Conservation (phyloP, 2,329 filamentous ascomycete species). For the Corniculantispora saksenae region DNA sequence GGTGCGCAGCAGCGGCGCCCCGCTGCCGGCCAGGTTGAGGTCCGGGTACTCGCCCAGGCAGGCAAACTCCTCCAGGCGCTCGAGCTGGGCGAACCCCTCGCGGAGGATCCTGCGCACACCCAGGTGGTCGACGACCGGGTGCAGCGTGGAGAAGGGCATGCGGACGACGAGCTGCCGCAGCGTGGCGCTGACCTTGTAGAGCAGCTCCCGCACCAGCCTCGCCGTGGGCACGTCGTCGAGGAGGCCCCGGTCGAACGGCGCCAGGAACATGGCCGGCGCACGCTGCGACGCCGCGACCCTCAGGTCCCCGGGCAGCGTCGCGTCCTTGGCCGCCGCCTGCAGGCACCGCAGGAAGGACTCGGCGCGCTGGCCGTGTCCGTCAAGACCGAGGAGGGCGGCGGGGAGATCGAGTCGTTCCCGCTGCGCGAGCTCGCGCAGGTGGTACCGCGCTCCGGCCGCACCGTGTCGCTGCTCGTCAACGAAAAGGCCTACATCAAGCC, state of each 20-base stretch:
- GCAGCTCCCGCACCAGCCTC: slow-evolving; percentile 42
- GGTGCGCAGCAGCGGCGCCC: background rate
- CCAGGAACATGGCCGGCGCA: slow-evolving; percentile 44
- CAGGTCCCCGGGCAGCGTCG: slow-evolving; percentile 22
- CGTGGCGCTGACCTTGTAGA: slow-evolving; percentile 40
- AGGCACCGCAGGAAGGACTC: background rate
- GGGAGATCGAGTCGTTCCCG: slow-evolving; percentile 39
- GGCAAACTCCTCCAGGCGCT: slow-evolving; percentile 48
- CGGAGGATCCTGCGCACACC: slow-evolving; percentile 41
- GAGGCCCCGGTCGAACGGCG: slow-evolving; percentile 35
- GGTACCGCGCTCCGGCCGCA: slow-evolving; percentile 46
- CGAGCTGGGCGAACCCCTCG: slow-evolving; percentile 46
- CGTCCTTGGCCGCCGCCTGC: background rate
- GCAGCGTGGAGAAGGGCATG: slow-evolving; percentile 48
- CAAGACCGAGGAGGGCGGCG: slow-evolving; percentile 30
- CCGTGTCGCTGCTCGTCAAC: slow-evolving; percentile 44
- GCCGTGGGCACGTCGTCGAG: slow-evolving; percentile 44
- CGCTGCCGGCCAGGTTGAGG: background rate
- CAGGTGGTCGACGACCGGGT: slow-evolving; percentile 44
- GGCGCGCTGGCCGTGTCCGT: slow-evolving; percentile 32
- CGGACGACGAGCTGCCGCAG: slow-evolving; percentile 49
- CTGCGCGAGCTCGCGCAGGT: slow-evolving; percentile 58
- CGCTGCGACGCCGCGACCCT: slow-evolving; percentile 25
- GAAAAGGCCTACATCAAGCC: slow-evolving; percentile 50
- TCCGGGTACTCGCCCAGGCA: slow-evolving; percentile 47